phyloP scores from a whole-genome alignment of 2,329 filamentous ascomycete species.

The Hymenoscyphus infarciens region DNA sequence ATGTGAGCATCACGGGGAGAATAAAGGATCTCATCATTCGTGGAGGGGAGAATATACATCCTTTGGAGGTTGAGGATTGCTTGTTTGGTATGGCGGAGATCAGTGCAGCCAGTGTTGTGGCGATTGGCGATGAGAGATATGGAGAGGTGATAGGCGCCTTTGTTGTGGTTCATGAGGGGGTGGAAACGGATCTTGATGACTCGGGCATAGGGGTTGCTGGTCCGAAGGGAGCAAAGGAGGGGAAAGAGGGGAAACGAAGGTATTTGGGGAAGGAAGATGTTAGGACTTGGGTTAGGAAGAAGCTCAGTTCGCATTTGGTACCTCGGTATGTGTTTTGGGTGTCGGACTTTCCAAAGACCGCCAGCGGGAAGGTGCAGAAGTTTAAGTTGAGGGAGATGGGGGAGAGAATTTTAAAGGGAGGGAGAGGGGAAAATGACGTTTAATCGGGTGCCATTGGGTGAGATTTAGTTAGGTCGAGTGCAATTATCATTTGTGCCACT shows the following conservation, averaged over 20 bases:
- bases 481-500: no score
- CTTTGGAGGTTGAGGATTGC: slow-evolving; percentile 87
- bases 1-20: slow-evolving; percentile 81
- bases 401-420: slow-evolving; percentile 40
- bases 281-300: slow-evolving; percentile 66
- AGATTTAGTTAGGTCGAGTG: no score
- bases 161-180: slow-evolving; percentile 52
- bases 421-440: background rate
- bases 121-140: slow-evolving; percentile 74
- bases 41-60: slow-evolving; percentile 94
- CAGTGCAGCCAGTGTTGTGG: slow-evolving; percentile 76
- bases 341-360: slow-evolving; percentile 85
- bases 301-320: slow-evolving; percentile 71
- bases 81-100: slow-evolving; percentile 70
- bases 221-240: slow-evolving; percentile 16
- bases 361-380: slow-evolving; percentile 96
- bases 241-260: slow-evolving; percentile 21
- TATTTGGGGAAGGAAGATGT: slow-evolving; percentile 56
- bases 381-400: slow-evolving; percentile 75
- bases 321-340: slow-evolving; percentile 90
- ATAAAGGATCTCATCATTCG: slow-evolving; percentile 96
- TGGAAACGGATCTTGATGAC: slow-evolving; percentile 30
- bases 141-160: slow-evolving; percentile 89
- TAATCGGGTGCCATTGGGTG: background rate
- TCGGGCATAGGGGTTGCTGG: slow-evolving; percentile 24